Evolutionary conservation across 1,284 basidiomycete species (phyloP), one percentile per base, ranked within the genome.

Genomic region (Apiotrichum gracile): DNA sequence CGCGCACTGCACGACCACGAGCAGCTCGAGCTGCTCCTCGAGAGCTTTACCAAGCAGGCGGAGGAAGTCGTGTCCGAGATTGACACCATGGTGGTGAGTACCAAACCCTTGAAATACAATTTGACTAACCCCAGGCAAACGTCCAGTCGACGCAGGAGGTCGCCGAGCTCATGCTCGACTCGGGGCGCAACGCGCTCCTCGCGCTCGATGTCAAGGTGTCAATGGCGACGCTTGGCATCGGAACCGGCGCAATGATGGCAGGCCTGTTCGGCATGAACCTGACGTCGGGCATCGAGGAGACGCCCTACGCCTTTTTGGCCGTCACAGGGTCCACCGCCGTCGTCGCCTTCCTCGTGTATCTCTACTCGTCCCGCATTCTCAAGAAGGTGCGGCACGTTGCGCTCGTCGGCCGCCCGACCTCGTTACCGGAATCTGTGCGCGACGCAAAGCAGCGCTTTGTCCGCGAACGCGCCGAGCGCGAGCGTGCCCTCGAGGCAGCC

Each of bases 241-340:
- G 89, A 13, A 82, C 84, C n/a, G 92, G 92, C 1, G 91, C 93
- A n/a, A 78, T 97, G 22, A 78, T 94, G 19, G 91, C 91, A 38
- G 91, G 93, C 4, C 66, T 96, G 12, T 96, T 96, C 65, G 93
- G 93, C 24, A 97, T 97, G 93, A 97, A 96, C 73, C 87, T 91
- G 66, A 70, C 69, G 8, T 68, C 73, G 3, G 60, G 64, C 16
- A 61, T 73, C 25, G 78, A 79, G 54, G 51, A 61, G 7, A 57
- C 65, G 12, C 72, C 75, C 2, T 70, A 69, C 51, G 76, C 76
- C 5, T 79, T 78, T 61, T 62, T 68, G 42, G 45, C 66, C 44
- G 68, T 75, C 22, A 64, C 71, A 2, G 63, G 69, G 5, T 52
- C 64, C 3, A 68, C 76, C 3, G 62, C 64, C 25, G 44, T 63